Conservation (phyloP, 1,284 basidiomycete genomes). For the Rhodotorula sp. region DNA sequence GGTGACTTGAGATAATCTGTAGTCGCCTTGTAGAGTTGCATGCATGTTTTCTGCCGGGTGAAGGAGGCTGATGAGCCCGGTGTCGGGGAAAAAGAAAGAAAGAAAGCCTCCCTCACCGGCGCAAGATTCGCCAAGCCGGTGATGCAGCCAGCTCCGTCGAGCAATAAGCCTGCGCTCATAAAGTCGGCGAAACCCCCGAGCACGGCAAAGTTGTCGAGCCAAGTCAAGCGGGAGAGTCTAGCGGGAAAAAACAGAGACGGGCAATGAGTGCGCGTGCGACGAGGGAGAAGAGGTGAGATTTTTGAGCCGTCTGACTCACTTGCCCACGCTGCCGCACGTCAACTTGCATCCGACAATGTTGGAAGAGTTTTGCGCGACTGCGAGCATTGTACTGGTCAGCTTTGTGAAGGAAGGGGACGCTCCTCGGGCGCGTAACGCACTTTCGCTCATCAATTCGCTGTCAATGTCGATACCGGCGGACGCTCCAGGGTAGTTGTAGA, state of each 20-base stretch:
- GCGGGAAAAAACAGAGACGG: fast-evolving
- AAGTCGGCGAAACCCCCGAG: constrained; percentile 40
- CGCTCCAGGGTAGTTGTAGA: constrained; percentile 77
- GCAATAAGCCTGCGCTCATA: constrained; percentile 24
- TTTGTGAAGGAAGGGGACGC: no score
- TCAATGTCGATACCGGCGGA: constrained; percentile 83
- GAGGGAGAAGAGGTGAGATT: no score
- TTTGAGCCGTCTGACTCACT: no score
- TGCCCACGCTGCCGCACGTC: constrained; percentile 35
- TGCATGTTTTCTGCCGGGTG: constrained; percentile 31
- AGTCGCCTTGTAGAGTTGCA: constrained; percentile 20
- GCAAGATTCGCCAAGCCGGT: constrained; percentile 33
- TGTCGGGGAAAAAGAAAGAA: background rate
- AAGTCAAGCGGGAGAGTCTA: constrained; percentile 32
- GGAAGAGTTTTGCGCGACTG: constrained; percentile 18
- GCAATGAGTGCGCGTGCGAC: background rate
- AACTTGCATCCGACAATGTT: constrained; percentile 37
- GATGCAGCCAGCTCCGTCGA: constrained; percentile 30
- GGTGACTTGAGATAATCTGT: background rate
- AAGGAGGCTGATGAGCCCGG: background rate
- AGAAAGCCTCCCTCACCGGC: constrained; percentile 13
- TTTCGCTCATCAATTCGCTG: constrained; percentile 68
- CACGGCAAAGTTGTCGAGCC: constrained; percentile 34
- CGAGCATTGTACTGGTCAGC: background rate
- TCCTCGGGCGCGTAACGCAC: constrained; percentile 2